These are phyloP conservation scores for Pythium aquatile DNA, from an alignment of 352 stramenopile species.

Conservation along the genomic window DNA sequence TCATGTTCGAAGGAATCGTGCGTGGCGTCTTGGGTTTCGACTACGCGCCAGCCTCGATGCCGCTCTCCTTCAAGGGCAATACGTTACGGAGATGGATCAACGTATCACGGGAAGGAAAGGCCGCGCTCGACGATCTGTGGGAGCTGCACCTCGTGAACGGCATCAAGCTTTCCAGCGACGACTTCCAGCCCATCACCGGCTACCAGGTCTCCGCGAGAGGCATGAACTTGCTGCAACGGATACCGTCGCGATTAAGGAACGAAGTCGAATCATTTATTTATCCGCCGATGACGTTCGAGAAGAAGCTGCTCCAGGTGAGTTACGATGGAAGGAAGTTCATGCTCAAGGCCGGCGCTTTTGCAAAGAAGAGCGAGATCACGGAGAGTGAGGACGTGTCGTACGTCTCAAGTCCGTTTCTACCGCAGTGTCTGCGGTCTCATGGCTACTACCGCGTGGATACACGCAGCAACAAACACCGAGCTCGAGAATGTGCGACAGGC, in stretches of 20 bases:
- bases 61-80: conserved; percentile 92
- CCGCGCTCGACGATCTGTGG: conserved; percentile 93
- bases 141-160: conserved; percentile 92
- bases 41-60: conserved; percentile 93
- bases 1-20: conserved; percentile 97
- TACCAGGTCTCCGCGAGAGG: conserved; percentile 95
- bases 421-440: conserved; percentile 92
- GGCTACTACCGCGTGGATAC: conserved; percentile 77
- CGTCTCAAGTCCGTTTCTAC: conserved; percentile 96
- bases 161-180: conserved; percentile 91
- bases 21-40: conserved; percentile 94
- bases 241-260: conserved; percentile 69
- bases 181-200: conserved; percentile 94
- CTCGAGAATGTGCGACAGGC: conserved; percentile 81
- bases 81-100: conserved; percentile 89
- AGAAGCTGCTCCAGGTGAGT: conserved; percentile 42
- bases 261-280: conserved; percentile 71
- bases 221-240: conserved; percentile 77
- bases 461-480: conserved; percentile 91
- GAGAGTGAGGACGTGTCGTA: conserved; percentile 98
- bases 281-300: conserved; percentile 43
- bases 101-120: conserved; percentile 94
- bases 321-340: conserved; percentile 82
- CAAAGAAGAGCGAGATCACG: conserved; percentile 90
- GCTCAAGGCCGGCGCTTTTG: conserved; percentile 79